Base-by-base conservation (phyloP, 768 basidiomycete genomes). In the Obba rivulosa region DNA sequence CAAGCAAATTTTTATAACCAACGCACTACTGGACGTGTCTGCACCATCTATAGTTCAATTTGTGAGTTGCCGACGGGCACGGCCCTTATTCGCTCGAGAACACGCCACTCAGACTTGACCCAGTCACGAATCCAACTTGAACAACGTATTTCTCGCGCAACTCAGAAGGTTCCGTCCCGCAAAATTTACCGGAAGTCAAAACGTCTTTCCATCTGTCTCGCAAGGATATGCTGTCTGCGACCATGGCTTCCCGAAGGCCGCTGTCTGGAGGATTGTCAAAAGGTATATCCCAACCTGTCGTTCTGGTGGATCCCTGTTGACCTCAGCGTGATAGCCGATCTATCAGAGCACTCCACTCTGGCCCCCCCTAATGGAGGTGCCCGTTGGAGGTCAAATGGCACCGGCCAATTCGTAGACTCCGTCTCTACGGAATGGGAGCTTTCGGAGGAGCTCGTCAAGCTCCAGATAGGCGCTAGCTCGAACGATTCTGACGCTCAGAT, bases 391-490 rank as follows among this genome's bases (percentile, higher is more conserved):
- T 68, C 83, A 59, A 82, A 80, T 56, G 74, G 68, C 50, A 78
- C 72, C 46, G 85, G 81, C 55, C 83, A 83, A 56, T 69, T 84
- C 50, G 72, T 81, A 53, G 81, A 86, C 62, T 66, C 75, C 23
- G 76, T 76, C 16, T 70, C 77, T 45, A 67, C 75, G 45, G 76
- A 79, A 41, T 89, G 87, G 87, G 81, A 83, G 46, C 73, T 89
- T 50, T 72, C 84, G 35, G 82, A 87, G 61, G 82, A 83, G 53
- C 79, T 90, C 45, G 81, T 79, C 55, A 79, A 83, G 64, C 68
- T 89, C 54, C 83, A 84, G 60, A 81, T 90, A 48, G 73, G 74
- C 41, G 81, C 82, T 36, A 58, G 63, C 43, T 62, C 66, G 46
- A 80, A 81, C 46, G 77, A 80, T 31, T 70, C 75, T 49, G 71